phyloP scores from a whole-genome alignment of 306 rosid genomes.

The Amphicarpaea edgeworthii region DNA sequence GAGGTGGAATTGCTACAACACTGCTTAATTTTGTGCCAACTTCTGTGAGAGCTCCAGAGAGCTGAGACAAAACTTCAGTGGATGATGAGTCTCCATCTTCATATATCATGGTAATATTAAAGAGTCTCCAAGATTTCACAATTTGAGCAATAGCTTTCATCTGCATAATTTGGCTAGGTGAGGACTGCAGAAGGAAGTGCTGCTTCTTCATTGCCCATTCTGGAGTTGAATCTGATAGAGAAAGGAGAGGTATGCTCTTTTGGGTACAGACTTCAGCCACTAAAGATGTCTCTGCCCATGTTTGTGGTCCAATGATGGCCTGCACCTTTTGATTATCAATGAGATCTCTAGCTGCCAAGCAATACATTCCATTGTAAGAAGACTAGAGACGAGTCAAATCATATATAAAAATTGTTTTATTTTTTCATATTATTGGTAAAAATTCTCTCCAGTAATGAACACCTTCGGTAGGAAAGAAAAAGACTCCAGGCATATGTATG shows the following conservation, averaged over 20 bases:
- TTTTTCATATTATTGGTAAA: neutral
- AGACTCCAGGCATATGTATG: too few relatives aligned
- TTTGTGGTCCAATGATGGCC: slow-evolving; percentile 56
- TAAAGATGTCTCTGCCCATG: slow-evolving; percentile 57
- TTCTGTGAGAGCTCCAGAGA: slow-evolving; percentile 45
- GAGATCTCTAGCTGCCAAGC: slow-evolving; percentile 54
- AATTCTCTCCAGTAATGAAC: too few relatives aligned
- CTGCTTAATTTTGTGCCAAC: slow-evolving; percentile 41
- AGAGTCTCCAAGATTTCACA: slow-evolving; percentile 51
- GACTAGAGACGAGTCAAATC: neutral
- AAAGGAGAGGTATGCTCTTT: slow-evolving; percentile 47
- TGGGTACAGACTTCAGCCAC: slow-evolving; percentile 50
- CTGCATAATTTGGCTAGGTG: slow-evolving; percentile 42
- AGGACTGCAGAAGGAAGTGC: slow-evolving; percentile 56
- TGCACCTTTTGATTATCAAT: slow-evolving; percentile 46
- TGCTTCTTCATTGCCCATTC: slow-evolving; percentile 54
- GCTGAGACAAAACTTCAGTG: slow-evolving; percentile 45
- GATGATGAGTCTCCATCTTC: slow-evolving; percentile 53
- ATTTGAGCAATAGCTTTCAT: slow-evolving; percentile 58
- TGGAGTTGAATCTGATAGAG: slow-evolving; percentile 57
- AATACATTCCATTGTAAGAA: neutral
- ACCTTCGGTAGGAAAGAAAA: too few relatives aligned
- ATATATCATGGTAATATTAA: slow-evolving; percentile 49
- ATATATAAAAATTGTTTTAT: neutral
- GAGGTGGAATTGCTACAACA: slow-evolving; percentile 45